Conservation (phyloP, 495 filamentous ascomycete species). For the Rusavskia elegans region DNA sequence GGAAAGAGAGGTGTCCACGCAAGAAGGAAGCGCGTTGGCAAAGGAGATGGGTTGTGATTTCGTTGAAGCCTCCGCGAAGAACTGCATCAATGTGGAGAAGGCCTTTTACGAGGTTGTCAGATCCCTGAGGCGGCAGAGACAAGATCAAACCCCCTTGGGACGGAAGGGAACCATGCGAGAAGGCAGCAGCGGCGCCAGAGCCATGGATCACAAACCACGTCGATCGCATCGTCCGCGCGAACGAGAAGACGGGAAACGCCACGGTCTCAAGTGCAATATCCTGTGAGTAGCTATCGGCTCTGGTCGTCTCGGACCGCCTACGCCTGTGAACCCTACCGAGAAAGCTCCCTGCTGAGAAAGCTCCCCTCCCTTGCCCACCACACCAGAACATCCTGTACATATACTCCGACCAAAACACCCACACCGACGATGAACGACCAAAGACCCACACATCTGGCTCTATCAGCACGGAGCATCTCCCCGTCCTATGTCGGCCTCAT, state of each 20-base stretch:
- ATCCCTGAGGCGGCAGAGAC: conserved; percentile 67
- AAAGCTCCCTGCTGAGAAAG: not conserved
- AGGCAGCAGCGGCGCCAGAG: conserved; percentile 23
- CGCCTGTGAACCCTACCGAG: not conserved
- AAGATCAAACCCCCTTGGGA: conserved; percentile 30
- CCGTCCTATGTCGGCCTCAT: too few species aligned
- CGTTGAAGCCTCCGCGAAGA: conserved; percentile 97
- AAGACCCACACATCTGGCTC: too few species aligned
- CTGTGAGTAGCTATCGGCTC: conserved; percentile 16
- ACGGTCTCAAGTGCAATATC: conserved; percentile 2
- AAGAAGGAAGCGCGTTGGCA: conserved; percentile 84
- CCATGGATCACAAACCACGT: conserved; percentile 22
- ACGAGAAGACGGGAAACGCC: conserved; percentile 1
- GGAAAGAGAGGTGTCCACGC: conserved; percentile 89
- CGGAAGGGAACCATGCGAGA: conserved; percentile 27
- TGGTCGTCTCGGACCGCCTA: conserved; percentile 18
- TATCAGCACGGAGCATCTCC: too few species aligned
- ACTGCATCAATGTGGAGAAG: conserved; percentile 97
- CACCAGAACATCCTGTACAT: too few species aligned
- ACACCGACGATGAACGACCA: too few species aligned
- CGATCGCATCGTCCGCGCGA: not conserved
- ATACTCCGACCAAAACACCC: too few species aligned
- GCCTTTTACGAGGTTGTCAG: conserved; percentile 97
- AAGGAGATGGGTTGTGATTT: conserved; percentile 92
- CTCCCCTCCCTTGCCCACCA: too few species aligned